Conservation (phyloP, 768 basidiomycete species). For the Fomitopsis pulvina region DNA sequence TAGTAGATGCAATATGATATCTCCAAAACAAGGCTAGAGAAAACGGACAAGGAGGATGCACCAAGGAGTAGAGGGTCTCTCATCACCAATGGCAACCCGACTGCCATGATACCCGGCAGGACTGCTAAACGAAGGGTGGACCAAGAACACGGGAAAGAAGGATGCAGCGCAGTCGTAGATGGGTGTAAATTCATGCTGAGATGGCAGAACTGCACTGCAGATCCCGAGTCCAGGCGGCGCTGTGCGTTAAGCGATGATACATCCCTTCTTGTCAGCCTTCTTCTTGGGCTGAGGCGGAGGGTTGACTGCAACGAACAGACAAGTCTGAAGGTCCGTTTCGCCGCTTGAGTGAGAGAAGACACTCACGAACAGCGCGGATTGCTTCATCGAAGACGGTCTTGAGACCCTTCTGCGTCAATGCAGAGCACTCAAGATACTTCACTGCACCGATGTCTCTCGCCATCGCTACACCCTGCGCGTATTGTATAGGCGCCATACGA, state of each 20-base stretch:
- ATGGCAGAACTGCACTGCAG: constrained; percentile 20
- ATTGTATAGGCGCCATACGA: constrained; percentile 93
- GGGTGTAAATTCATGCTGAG: constrained; percentile 58
- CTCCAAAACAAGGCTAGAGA: constrained; percentile 12
- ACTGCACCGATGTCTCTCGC: constrained; percentile 92
- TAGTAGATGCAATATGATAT: constrained; percentile 18
- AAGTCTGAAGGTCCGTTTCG: not conserved
- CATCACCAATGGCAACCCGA: constrained; percentile 7
- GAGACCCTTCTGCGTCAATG: constrained; percentile 94
- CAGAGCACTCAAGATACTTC: constrained; percentile 94
- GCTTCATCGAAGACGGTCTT: constrained; percentile 99
- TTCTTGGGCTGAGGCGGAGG: constrained; percentile 53
- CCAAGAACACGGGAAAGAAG: constrained; percentile 6
- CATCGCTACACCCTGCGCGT: constrained; percentile 86
- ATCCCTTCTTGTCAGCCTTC: constrained; percentile 46
- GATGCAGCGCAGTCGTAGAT: constrained; percentile 55
- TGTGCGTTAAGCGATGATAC: constrained; percentile 69
- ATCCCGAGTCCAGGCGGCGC: constrained; percentile 6
- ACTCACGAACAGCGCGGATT: constrained; percentile 91
- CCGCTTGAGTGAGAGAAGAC: constrained; percentile 1
- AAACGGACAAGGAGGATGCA: constrained; percentile 6
- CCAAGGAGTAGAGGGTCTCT: constrained; percentile 1
- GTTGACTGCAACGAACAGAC: constrained; percentile 46
- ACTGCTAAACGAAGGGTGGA: constrained; percentile 8
- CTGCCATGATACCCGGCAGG: constrained; percentile 7